Evolutionary conservation across 306 rosid species (phyloP).

Genomic region (Styphnolobium japonicum): DNA sequence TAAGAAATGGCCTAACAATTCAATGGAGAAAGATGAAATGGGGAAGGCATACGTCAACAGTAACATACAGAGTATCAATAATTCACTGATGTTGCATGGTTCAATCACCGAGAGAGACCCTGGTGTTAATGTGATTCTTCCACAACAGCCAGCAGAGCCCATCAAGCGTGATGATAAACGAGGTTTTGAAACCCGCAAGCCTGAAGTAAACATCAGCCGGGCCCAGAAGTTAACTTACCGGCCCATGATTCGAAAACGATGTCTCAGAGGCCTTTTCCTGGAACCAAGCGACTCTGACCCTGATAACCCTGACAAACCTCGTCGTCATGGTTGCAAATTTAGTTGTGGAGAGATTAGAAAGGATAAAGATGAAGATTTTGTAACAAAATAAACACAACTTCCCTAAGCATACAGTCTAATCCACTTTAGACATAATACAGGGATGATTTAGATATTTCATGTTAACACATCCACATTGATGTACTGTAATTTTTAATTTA

Average conservation of each 20-base stretch:
- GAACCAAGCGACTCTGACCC: conserved; percentile 74
- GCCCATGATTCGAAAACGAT: conserved; percentile 55
- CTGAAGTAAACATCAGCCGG: conserved; percentile 18
- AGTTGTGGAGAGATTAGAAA: conserved; percentile 26
- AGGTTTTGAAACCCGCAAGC: conserved; percentile 15
- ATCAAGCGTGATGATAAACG: not conserved
- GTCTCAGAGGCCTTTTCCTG: conserved; percentile 57
- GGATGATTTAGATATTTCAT: not conserved
- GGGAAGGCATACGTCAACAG: conserved; percentile 51
- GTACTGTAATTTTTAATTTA: not conserved
- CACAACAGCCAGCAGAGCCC: conserved; percentile 3
- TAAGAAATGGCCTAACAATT: not conserved
- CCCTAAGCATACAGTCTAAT: not conserved
- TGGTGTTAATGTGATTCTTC: conserved; percentile 46
- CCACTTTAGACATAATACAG: not conserved
- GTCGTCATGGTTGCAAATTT: conserved; percentile 62
- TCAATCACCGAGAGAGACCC: conserved; percentile 63
- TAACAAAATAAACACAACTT: not conserved
- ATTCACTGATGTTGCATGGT: conserved; percentile 55
- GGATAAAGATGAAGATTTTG: conserved; percentile 23
- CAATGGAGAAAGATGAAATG: conserved; percentile 19
- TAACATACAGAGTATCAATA: conserved; percentile 70
- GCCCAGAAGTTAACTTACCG: conserved; percentile 38
- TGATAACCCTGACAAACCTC: conserved; percentile 60
- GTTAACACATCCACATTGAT: not conserved